Evolutionary conservation across 306 rosid species (phyloP).

Genomic region (Cotoneaster glaucophyllus): DNA sequence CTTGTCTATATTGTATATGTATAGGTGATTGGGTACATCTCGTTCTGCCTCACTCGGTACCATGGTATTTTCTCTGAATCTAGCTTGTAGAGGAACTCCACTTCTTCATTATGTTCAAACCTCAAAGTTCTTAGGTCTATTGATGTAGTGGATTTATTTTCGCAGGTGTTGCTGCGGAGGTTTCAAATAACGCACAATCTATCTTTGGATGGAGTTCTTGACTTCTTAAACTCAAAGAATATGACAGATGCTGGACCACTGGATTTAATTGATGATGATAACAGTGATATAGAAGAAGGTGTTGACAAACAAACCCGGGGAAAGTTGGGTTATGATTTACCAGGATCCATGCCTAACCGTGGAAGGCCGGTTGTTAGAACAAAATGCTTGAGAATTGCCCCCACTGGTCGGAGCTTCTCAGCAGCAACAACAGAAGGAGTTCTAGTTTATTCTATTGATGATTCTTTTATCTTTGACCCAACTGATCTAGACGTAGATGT

Average conservation of each 20-base stretch:
- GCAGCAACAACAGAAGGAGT: constrained; percentile 97
- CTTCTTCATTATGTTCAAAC: neutral
- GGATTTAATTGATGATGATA: constrained; percentile 80
- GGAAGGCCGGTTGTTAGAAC: constrained; percentile 83
- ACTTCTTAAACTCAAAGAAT: constrained; percentile 80
- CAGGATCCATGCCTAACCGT: constrained; percentile 76
- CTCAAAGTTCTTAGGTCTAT: neutral
- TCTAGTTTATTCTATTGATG: constrained; percentile 78
- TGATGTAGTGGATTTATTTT: constrained; percentile 22
- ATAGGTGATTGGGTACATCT: neutral
- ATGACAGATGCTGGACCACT: constrained; percentile 91
- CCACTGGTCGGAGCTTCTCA: constrained; percentile 89
- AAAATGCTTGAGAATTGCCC: constrained; percentile 78
- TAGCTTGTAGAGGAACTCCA: neutral
- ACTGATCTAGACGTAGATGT: constrained; percentile 95
- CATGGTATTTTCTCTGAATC: neutral
- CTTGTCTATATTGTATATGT: neutral
- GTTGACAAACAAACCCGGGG: constrained; percentile 69
- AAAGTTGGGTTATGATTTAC: constrained; percentile 62
- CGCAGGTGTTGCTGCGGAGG: constrained; percentile 69
- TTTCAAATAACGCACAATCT: constrained; percentile 88
- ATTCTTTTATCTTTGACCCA: constrained; percentile 86
- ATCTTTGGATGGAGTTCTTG: constrained; percentile 94
- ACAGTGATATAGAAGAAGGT: constrained; percentile 71
- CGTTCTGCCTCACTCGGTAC: neutral